Conservation (phyloP, 208 protist species). For the Angomonas ambiguus region DNA sequence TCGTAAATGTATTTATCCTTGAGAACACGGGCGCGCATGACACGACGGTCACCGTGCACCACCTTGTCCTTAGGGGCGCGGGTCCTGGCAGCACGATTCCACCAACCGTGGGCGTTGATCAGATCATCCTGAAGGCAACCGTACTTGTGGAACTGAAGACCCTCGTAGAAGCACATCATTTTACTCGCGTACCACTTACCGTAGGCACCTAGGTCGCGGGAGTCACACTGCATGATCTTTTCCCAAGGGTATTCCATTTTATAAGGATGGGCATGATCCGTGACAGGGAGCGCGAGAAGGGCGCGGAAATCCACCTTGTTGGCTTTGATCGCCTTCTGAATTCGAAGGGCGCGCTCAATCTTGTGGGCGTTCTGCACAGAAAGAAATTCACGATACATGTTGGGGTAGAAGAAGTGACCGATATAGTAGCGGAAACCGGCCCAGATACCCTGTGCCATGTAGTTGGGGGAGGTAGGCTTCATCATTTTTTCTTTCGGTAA, state of each 20-base stretch:
- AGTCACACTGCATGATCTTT: slow-evolving; percentile 82
- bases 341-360: slow-evolving; percentile 79
- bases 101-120: slow-evolving; percentile 88
- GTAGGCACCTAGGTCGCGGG: slow-evolving; percentile 71
- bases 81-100: slow-evolving; percentile 83
- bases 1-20: slow-evolving; percentile 92
- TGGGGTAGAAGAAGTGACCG: slow-evolving; percentile 89
- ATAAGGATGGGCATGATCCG: slow-evolving; percentile 90
- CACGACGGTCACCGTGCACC: slow-evolving; percentile 80
- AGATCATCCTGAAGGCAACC: slow-evolving; percentile 88
- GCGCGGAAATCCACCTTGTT: slow-evolving; percentile 91
- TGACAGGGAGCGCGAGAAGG: slow-evolving; percentile 86
- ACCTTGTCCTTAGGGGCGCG: slow-evolving; percentile 85
- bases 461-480: slow-evolving; percentile 64
- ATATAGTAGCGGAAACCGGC: slow-evolving; percentile 84
- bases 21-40: slow-evolving; percentile 81
- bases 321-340: slow-evolving; percentile 89
- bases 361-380: slow-evolving; percentile 88
- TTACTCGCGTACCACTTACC: slow-evolving; percentile 89
- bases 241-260: slow-evolving; percentile 92
- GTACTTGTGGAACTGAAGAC: slow-evolving; percentile 85
- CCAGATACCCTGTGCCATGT: slow-evolving; percentile 86
- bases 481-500: slow-evolving; percentile 41
- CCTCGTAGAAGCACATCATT: slow-evolving; percentile 90
- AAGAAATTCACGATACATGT: slow-evolving; percentile 87